Evolutionary conservation across 306 rosid species (phyloP).

Genomic region (Datisca glomerata): DNA sequence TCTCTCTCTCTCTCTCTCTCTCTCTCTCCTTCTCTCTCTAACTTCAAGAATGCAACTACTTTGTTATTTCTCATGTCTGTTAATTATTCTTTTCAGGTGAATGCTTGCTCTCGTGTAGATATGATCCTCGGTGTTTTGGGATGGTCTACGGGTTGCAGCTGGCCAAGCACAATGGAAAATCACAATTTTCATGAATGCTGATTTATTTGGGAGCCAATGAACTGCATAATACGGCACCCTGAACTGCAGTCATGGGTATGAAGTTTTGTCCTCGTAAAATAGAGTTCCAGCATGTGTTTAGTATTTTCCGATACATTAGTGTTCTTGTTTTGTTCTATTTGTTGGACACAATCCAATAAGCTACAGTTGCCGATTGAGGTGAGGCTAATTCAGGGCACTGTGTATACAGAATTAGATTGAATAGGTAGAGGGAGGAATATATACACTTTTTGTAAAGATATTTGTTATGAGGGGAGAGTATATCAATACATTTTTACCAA

Average conservation of each 20-base stretch:
- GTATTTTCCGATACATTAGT: neutral
- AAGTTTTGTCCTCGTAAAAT: neutral
- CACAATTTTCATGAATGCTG: slow-evolving; percentile 43
- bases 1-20: slow-evolving; percentile 9
- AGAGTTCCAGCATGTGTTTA: neutral
- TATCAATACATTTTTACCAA: too few relatives aligned
- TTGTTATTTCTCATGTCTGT: too few relatives aligned
- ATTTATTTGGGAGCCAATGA: slow-evolving; percentile 15
- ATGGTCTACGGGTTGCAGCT: slow-evolving; percentile 98
- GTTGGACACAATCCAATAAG: neutral
- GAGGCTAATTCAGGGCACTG: too few relatives aligned
- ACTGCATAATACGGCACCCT: slow-evolving; percentile 2
- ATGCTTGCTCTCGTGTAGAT: slow-evolving; percentile 59
- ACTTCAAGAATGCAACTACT: too few relatives aligned
- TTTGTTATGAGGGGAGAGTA: too few relatives aligned
- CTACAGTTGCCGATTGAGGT: neutral
- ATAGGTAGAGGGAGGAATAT: too few relatives aligned
- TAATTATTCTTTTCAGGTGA: slow-evolving; percentile 34
- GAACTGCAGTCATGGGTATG: neutral
- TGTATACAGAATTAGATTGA: too few relatives aligned
- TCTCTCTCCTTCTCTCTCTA: too few relatives aligned
- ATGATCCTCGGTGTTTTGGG: slow-evolving; percentile 69
- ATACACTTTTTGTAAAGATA: too few relatives aligned
- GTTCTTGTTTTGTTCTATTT: neutral
- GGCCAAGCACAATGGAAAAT: slow-evolving; percentile 54